Evolutionary conservation across 768 basidiomycete genomes (phyloP).

Genomic region (Rhizopogon vinicolor): DNA sequence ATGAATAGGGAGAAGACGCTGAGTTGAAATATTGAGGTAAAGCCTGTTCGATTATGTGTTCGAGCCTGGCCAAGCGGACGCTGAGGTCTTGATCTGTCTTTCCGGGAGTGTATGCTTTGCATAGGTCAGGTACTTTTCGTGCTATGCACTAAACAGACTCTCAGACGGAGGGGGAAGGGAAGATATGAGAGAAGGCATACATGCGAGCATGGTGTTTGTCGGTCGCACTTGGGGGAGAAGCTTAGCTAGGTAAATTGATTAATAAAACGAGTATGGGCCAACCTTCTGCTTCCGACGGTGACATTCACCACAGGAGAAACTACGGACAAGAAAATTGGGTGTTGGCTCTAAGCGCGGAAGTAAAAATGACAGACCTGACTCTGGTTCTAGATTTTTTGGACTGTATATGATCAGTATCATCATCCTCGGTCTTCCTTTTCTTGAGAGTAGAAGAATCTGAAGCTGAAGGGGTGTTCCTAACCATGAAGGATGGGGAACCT

Average conservation of each 20-base stretch:
- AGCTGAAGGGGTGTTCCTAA: conserved; percentile 17
- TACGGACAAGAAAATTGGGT: conserved; percentile 22
- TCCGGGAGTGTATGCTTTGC: conserved; percentile 85
- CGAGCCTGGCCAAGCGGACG: conserved; percentile 67
- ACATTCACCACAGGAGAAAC: conserved; percentile 85
- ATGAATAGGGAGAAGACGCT: conserved; percentile 26
- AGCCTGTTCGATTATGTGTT: conserved; percentile 77
- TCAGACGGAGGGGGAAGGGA: conserved; percentile 8
- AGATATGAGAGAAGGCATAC: conserved; percentile 33
- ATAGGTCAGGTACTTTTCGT: conserved; percentile 83
- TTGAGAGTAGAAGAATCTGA: conserved; percentile 39
- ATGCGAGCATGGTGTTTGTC: conserved; percentile 82
- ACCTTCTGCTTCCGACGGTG: conserved; percentile 89
- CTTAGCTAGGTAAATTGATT: conserved; percentile 16
- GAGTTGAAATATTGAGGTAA: conserved; percentile 67
- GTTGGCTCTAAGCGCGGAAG: neutral
- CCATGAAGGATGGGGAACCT: conserved; percentile 20
- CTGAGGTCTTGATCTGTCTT: conserved; percentile 81
- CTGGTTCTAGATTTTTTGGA: conserved; percentile 67
- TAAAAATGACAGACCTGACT: conserved; percentile 55
- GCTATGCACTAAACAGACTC: conserved; percentile 58
- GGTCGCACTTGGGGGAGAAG: conserved; percentile 59
- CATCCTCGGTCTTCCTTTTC: conserved; percentile 63
- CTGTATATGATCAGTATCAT: conserved; percentile 36
- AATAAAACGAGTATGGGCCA: conserved; percentile 6